Conservation (phyloP, 2,329 filamentous ascomycete species). For the Claviceps paspali region DNA sequence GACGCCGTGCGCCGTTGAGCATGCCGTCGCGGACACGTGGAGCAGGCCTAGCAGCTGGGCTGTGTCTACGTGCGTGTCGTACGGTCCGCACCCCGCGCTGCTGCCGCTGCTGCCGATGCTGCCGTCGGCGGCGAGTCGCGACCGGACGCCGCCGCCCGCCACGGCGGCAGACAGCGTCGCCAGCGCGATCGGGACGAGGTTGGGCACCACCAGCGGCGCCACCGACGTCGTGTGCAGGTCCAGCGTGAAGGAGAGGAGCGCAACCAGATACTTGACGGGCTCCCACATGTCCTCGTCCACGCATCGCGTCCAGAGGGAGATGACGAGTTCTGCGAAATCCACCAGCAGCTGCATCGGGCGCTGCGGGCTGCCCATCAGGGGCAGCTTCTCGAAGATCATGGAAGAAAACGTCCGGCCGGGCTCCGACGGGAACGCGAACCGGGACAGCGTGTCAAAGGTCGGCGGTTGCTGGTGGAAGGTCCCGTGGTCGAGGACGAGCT, state of each 20-base stretch:
- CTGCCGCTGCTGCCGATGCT: constrained; percentile 24
- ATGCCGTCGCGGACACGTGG: constrained; percentile 46
- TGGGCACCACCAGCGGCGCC: constrained; percentile 41
- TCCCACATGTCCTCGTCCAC: constrained; percentile 45
- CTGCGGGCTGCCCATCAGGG: constrained; percentile 33
- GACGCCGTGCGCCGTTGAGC: constrained; percentile 26
- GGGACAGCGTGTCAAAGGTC: constrained; percentile 52
- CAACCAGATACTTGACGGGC: constrained; percentile 50
- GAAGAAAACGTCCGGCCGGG: constrained; percentile 42
- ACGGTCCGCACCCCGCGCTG: constrained; percentile 22
- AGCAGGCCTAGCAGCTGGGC: constrained; percentile 49
- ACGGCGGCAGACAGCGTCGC: constrained; percentile 44
- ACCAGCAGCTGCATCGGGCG: constrained; percentile 42
- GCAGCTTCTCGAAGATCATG: constrained; percentile 52
- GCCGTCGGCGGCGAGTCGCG: constrained; percentile 33
- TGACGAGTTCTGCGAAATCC: constrained; percentile 47
- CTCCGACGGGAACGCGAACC: constrained; percentile 50
- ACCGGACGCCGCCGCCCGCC: constrained; percentile 41
- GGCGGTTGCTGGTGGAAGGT: constrained; percentile 38
- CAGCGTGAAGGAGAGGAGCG: constrained; percentile 48
- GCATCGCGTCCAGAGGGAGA: constrained; percentile 55
- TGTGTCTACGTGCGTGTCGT: constrained; percentile 44
- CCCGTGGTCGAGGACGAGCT: constrained; percentile 48
- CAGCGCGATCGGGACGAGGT: constrained; percentile 38
- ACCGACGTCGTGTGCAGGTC: constrained; percentile 44